Evolutionary conservation across 805 yeast species (phyloP), one percentile per base, ranked within the genome.

Genomic region (Kregervanrija pseudodelftensis): DNA sequence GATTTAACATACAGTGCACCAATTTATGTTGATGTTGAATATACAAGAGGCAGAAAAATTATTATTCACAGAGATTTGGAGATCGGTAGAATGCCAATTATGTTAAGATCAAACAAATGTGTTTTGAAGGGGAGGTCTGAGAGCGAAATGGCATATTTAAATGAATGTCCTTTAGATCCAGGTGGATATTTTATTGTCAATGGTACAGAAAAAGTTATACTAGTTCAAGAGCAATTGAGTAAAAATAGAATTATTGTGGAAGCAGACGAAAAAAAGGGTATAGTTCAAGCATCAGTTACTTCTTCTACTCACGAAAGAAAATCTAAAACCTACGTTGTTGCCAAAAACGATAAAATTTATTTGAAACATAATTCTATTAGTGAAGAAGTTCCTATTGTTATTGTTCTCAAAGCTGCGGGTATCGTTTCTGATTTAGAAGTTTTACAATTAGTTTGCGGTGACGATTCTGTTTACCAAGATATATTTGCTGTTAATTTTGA

Each of bases 1-100:
- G 99, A 91, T 58, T 73, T 90, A 69, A 88, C 97, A 0, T 91
- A 91, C 58, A 82, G 95, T 38, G 97, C 98, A 1, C 97, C 97
- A 2, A 86, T 91, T 34, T 86, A 82, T 56, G 99, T 91, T 40
- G 99, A 93, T 67, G 96, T 93, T 17, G 99, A 93, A 60, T 93
- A 93, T 61, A 93, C 98, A 0, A 76, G 97, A 61, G 99, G 98
- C 33, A 74, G 91, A 51, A 89, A 88, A 64, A 86, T 93, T 62
- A 86, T 91, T 54, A 79, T 87, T 72, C 91, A 88, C 55, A 76
- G 85, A 56, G 95, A 88, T 59, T 76, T 93, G 48, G 97, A 90
- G 61, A 91, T 93, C 49, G 99, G 99, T 33, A 78, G 95, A 59
- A 93, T 93, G 96, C 99, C 99, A n/a, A 82, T 93, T 57, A 93